phyloP scores from a whole-genome alignment of 805 yeast genomes.

The Kodamaea nitidulidarum region DNA sequence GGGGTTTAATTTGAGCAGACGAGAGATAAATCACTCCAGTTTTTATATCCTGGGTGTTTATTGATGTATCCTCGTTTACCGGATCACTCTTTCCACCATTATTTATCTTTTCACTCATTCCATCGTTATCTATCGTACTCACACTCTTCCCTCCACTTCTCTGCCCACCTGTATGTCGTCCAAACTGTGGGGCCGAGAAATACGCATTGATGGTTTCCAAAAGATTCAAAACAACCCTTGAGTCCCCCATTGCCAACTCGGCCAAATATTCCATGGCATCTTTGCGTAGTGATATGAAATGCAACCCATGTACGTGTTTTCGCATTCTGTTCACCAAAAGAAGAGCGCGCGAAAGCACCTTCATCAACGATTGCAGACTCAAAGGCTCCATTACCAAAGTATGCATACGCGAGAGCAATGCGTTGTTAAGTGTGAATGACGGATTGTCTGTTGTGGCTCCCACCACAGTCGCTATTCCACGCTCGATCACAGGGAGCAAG shows the following conservation, averaged over 20 bases:
- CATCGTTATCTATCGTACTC: not conserved
- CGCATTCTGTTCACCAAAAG: conserved; percentile 55
- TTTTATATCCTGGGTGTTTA: too few species aligned
- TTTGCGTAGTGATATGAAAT: conserved; percentile 48
- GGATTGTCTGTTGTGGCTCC: conserved; percentile 66
- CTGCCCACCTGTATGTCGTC: conserved; percentile 16
- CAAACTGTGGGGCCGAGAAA: conserved; percentile 27
- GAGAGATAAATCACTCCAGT: conserved; percentile 39
- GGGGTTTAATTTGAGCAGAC: conserved; percentile 37
- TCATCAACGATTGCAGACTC: conserved; percentile 27
- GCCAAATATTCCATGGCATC: conserved; percentile 66
- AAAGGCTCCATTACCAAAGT: conserved; percentile 42
- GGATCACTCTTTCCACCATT: too few species aligned
- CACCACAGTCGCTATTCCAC: conserved; percentile 35
- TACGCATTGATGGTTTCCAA: conserved; percentile 69
- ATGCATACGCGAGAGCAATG: conserved; percentile 42
- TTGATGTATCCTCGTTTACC: too few species aligned
- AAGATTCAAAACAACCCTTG: conserved; percentile 75
- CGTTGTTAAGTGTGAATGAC: conserved; percentile 39
- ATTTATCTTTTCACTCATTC: too few species aligned
- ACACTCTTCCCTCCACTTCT: conserved; percentile 10
- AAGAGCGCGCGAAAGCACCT: conserved; percentile 34
- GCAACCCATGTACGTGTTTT: conserved; percentile 45
- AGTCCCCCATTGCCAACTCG: conserved; percentile 80
- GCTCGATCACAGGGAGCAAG: conserved; percentile 39